A percentile compares a stretch with the other conserved stretches of the same genome.
phyloP scores from a whole-genome alignment of 2,329 filamentous ascomycete species.

The Elsinoe arachidis region DNA sequence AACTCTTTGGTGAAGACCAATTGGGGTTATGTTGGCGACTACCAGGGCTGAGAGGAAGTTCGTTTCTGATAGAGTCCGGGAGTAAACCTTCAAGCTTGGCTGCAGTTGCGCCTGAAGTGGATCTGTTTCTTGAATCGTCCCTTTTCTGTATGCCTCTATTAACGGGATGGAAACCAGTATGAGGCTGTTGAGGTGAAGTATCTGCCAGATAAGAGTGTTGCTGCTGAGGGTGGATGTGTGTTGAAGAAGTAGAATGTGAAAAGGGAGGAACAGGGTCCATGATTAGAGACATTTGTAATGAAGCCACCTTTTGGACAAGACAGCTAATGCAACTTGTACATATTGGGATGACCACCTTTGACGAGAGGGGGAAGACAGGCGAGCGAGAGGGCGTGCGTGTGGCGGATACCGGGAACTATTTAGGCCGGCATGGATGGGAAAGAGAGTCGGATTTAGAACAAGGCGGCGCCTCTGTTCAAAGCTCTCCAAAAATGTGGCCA shows the following conservation, averaged over 20 bases:
- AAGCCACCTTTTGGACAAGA: conserved; percentile 13
- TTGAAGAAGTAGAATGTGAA: conserved; percentile 13
- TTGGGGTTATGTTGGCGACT: neutral
- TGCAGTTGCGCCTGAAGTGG: neutral
- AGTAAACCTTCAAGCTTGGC: neutral
- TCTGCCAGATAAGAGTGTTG: conserved; percentile 2
- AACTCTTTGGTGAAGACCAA: conserved; percentile 5
- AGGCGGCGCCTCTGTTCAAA: neutral
- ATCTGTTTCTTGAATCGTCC: neutral
- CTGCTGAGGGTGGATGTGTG: neutral
- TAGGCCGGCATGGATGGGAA: conserved; percentile 9
- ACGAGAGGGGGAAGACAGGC: conserved; percentile 7
- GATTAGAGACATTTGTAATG: conserved; percentile 15
- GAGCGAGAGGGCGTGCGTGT: neutral
- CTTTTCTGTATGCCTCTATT: neutral
- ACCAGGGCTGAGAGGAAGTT: conserved; percentile 6
- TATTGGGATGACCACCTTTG: conserved; percentile 12
- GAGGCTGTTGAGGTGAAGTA: neutral
- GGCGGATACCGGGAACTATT: conserved; percentile 12
- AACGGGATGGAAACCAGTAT: neutral
- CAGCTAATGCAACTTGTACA: conserved; percentile 13
- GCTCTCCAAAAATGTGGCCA: no score
- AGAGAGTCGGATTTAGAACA: conserved; percentile 8
- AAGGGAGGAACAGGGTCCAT: conserved; percentile 14
- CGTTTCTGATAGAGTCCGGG: neutral